Base-by-base conservation (phyloP, 495 filamentous ascomycete genomes). In the Aspergillus cavernicola region DNA sequence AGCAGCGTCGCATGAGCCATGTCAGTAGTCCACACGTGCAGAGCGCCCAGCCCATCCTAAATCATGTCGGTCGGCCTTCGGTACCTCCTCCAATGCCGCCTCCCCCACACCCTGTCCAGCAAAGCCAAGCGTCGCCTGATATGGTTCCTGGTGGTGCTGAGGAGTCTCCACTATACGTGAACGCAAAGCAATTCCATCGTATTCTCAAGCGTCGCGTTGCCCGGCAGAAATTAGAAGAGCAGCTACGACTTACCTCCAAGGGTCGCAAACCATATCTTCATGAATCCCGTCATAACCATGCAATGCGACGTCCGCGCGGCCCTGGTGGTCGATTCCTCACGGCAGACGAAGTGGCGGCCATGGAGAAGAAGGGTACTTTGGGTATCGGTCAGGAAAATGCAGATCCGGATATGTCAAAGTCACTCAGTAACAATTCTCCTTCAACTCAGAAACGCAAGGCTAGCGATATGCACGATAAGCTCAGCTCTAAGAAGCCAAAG, bases 241-340 rank as follows among this genome's bases (percentile, higher is more conserved):
- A 88, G 33, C 67, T 99, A 38, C 84, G 93, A 24, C 74, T 97
- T 35, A 96, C 93, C 6, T 93, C 86, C 33, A 99, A 97, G 70
- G 92, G 92, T 19, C 84, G 93, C 28, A 97, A 97, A 68, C 93
- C 93, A 7, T 99, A 99, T 59, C 79, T 99, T 31, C 93, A 99
- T 72, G 93, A 99, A 65, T 97, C 93, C n/a, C 80, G 93, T 59
- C 93, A 99, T 65, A 99, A 99, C 61, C 93, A 99, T 67, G 93
- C 93, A 8, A 99, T 99, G 93, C 82, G 95, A 32, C 80, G 93
- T 57, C 93, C 93, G 19, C 85, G 93, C 65, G 93, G 93, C 10
- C 93, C 93, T n/a, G 93, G 93, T 41, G 93, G 93, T 31, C 82
- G 93, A 28, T 99, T 99, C 78, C 70, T 99, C 70, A 99, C 93